Base-by-base conservation (phyloP, 2,329 filamentous ascomycete species). In the Leptographium lundbergii region DNA sequence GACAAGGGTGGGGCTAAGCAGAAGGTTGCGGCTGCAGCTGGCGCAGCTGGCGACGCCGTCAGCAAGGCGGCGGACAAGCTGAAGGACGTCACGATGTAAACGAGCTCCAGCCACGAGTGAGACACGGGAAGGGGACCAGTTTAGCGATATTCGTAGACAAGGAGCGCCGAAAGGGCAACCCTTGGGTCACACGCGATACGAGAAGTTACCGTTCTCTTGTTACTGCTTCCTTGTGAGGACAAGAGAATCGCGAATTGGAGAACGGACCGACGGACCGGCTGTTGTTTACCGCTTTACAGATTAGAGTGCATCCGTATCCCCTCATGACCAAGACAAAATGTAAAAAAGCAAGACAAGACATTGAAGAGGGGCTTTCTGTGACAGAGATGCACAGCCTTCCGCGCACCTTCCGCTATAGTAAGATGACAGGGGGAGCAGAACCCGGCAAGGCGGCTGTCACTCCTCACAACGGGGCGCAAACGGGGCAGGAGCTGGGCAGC, bases 61-160 rank as follows among this genome's bases (percentile, higher is more conserved):
- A 61, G 60, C 52, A 59, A 67, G 58, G 60, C 64, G 10, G 66
- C 66, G 2, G 67, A 69, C 34, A 66, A 66, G 63, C 61, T 69
- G 58, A 66, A 67, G 64, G 59, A 67, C 39, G 64, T 65, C 57
- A 65, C 61, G 52, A 65, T 69, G 54, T 68, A 66, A 56, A 34
- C 10, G 27, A 22, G 39, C 39, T 19, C 34, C 6, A 9, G 6
- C 13, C 34, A 19, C 13, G 39, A 42, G 39, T 42, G 42, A 9
- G 42, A n/a, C 6, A 27, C 17, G 22, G 14, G 24, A 50, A 50
- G 47, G 47, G 47, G 25, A 50, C n/a, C 24, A 6, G n/a, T 25
- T 50, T 50, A 25, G 47, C 47, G 47, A 50, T 50, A 50, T 25
- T 50, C 7, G 22, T 14, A 50, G 47, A 27, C 47, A 25, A 24